These are phyloP conservation scores for Yarrowia deformans DNA, from an alignment of 805 yeast species.

Conservation along the genomic window DNA sequence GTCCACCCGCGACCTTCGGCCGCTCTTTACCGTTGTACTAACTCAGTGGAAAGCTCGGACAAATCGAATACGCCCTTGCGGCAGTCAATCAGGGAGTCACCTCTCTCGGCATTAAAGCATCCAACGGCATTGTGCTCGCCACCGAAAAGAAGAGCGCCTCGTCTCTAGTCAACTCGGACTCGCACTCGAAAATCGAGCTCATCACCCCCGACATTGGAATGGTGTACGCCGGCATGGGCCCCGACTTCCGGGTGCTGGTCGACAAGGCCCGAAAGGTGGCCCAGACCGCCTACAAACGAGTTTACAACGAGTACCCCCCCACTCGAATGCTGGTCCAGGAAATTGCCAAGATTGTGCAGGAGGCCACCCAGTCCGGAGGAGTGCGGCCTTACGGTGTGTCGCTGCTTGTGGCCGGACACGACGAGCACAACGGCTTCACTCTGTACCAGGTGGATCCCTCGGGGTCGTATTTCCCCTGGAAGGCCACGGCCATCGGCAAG, in stretches of 20 bases:
- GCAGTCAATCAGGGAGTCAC: constrained; percentile 99
- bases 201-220: constrained; percentile 96
- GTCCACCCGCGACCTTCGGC: no score
- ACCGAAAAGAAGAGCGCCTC: constrained; percentile 93
- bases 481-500: constrained; percentile 98
- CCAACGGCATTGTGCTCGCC: constrained; percentile 95
- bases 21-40: not conserved
- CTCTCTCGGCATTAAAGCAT: constrained; percentile 90
- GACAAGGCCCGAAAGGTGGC: constrained; percentile 94
- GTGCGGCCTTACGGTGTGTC: constrained; percentile 99
- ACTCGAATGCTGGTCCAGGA: constrained; percentile 92
- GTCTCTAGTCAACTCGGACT: constrained; percentile 73
- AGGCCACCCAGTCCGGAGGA: constrained; percentile 98
- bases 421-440: constrained; percentile 75
- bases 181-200: constrained; percentile 76
- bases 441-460: constrained; percentile 98
- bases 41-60: constrained; percentile 90
- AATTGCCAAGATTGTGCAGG: constrained; percentile 96
- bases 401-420: constrained; percentile 91
- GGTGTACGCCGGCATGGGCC: constrained; percentile 98
- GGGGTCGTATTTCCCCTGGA: constrained; percentile 98
- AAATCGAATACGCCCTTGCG: constrained; percentile 95
- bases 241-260: constrained; percentile 92
- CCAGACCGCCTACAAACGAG: constrained; percentile 89
- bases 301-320: constrained; percentile 97